Evolutionary conservation across 2,329 filamentous ascomycete species (phyloP).

Genomic region (Pseudocercospora vitis): DNA sequence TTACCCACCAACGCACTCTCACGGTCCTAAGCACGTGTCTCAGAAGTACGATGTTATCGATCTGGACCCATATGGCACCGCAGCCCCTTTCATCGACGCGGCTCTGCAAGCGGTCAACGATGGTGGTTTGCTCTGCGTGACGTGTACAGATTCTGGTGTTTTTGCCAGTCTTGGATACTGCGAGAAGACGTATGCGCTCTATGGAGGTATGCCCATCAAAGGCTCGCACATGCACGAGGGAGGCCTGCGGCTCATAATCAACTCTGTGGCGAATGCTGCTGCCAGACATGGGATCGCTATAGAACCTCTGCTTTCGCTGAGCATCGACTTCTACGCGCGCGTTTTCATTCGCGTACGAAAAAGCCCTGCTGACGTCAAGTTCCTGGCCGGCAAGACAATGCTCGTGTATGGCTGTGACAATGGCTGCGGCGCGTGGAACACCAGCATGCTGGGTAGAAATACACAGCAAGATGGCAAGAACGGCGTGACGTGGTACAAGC

Average conservation of each 20-base stretch:
- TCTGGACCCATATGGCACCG: constrained; percentile 92
- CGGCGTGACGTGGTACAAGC: constrained; percentile 69
- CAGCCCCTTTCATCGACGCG: constrained; percentile 86
- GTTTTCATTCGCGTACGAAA: constrained; percentile 81
- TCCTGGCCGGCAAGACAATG: constrained; percentile 88
- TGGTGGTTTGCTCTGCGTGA: constrained; percentile 88
- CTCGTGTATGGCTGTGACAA: constrained; percentile 84
- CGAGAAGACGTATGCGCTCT: constrained; percentile 91
- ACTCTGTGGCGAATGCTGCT: constrained; percentile 76
- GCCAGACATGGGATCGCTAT: constrained; percentile 84
- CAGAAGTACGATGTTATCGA: constrained; percentile 87
- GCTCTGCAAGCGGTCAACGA: constrained; percentile 85
- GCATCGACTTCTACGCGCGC: constrained; percentile 92
- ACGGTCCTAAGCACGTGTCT: constrained; percentile 40
- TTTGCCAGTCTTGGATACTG: constrained; percentile 93
- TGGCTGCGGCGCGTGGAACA: constrained; percentile 89
- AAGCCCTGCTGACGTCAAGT: constrained; percentile 84
- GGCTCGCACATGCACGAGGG: constrained; percentile 84
- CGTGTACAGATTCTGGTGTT: constrained; percentile 92
- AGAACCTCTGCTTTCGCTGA: constrained; percentile 87
- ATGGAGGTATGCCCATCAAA: constrained; percentile 85
- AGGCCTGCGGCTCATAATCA: constrained; percentile 80
- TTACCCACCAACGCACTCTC: constrained; percentile 35
- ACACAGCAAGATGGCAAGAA: constrained; percentile 68
- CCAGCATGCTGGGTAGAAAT: constrained; percentile 73